phyloP scores from a whole-genome alignment of 176 grass and related monocot species.

The Lolium perenne region DNA sequence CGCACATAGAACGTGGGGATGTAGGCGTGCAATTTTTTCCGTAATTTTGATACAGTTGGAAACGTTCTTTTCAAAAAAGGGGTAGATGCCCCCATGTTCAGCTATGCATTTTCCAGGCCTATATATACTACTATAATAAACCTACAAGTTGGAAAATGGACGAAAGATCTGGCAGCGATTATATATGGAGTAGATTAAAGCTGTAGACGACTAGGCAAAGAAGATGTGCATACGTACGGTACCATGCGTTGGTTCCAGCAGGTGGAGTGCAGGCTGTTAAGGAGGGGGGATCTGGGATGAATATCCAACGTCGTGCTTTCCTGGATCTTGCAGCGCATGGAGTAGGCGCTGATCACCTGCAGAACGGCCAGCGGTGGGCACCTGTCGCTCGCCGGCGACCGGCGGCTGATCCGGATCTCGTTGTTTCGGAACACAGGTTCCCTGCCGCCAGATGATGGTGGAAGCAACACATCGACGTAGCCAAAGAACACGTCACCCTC shows the following conservation, averaged over 20 bases:
- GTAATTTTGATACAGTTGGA: too few species aligned
- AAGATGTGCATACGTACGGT: neutral
- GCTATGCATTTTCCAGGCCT: too few species aligned
- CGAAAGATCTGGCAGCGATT: too few species aligned
- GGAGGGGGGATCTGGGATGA: constrained; percentile 36
- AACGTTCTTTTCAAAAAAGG: too few species aligned
- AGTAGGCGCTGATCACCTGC: constrained; percentile 59
- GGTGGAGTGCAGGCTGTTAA: constrained; percentile 47
- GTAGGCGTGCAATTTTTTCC: too few species aligned
- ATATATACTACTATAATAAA: too few species aligned
- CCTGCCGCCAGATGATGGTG: neutral
- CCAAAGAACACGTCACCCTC: constrained; percentile 48
- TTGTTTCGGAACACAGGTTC: constrained; percentile 20
- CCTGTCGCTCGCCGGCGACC: constrained; percentile 56
- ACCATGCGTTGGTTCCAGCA: constrained; percentile 59
- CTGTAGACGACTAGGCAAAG: too few species aligned
- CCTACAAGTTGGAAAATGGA: too few species aligned
- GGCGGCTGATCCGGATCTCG: constrained; percentile 65
- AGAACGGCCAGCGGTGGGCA: constrained; percentile 66
- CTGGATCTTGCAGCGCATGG: constrained; percentile 63
- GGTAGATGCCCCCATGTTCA: too few species aligned
- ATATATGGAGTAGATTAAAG: too few species aligned
- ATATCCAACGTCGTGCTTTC: constrained; percentile 36
- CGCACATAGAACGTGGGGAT: too few species aligned
- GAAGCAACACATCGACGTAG: constrained; percentile 52